Percentiles rank a stretch among this genome's conserved stretches.
phyloP scores from a whole-genome alignment of 2,329 filamentous ascomycete species.

The Coniosporium tulheliwenetii region DNA sequence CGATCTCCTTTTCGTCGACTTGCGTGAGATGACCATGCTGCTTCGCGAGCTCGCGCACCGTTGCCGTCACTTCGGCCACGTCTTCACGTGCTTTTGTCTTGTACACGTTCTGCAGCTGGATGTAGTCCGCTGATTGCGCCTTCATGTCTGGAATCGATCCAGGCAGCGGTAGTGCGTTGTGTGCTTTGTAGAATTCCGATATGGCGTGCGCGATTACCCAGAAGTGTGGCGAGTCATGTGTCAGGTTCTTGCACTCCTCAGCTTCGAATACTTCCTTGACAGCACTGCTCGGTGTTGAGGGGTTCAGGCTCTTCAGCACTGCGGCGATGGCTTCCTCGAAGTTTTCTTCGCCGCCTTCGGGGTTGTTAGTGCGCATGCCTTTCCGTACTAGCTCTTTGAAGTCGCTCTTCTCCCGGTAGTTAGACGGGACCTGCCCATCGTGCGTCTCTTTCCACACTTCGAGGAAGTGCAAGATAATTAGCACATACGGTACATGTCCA shows the following conservation, averaged over 20 bases:
- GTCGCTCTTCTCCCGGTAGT: constrained; percentile 71
- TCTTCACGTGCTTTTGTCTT: constrained; percentile 75
- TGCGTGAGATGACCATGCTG: constrained; percentile 28
- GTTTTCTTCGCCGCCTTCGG: constrained; percentile 89
- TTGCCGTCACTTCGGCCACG: constrained; percentile 54
- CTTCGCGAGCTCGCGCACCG: constrained; percentile 41
- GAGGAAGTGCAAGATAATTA: constrained; percentile 69
- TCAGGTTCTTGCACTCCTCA: constrained; percentile 35
- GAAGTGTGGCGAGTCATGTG: constrained; percentile 45
- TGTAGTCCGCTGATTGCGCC: constrained; percentile 77
- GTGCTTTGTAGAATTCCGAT: constrained; percentile 56
- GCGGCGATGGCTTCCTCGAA: constrained; percentile 83
- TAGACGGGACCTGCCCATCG: constrained; percentile 50
- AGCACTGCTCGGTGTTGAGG: constrained; percentile 7
- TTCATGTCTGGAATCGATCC: constrained; percentile 96
- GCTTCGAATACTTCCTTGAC: background rate
- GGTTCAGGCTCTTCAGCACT: constrained; percentile 37
- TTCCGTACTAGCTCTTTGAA: constrained; percentile 59
- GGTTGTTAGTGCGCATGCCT: constrained; percentile 52
- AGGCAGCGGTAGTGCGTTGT: constrained; percentile 64
- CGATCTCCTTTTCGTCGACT: constrained; percentile 60
- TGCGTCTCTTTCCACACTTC: constrained; percentile 63
- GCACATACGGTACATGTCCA: constrained; percentile 78
- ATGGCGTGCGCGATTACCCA: constrained; percentile 81
- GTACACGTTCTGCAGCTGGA: constrained; percentile 83